Conservation (phyloP, 2,329 filamentous ascomycete species). For the Penicillium vulpinum region DNA sequence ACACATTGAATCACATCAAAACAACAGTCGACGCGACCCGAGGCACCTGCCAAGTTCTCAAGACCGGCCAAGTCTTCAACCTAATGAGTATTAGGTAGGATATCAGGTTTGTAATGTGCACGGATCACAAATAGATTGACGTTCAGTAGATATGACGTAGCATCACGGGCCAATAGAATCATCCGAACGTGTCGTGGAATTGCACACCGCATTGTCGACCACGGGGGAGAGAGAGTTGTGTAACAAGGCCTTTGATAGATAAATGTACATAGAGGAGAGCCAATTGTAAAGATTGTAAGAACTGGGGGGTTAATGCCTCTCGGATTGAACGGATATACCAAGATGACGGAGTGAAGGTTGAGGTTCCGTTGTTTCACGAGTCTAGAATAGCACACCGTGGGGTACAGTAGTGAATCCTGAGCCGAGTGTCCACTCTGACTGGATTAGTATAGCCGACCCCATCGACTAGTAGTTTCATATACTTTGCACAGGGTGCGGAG, state of each 20-base stretch:
- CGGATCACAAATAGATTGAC: conserved; percentile 3
- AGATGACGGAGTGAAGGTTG: not conserved
- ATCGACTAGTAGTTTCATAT: conserved; percentile 19
- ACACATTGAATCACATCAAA: not conserved
- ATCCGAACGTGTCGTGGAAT: not conserved
- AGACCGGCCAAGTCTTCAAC: not conserved
- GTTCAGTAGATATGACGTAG: conserved; percentile 21
- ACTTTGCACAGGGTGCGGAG: not conserved
- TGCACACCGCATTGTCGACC: not conserved
- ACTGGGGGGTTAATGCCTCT: not conserved
- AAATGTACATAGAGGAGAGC: not conserved
- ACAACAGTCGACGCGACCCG: not conserved
- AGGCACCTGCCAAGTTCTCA: not conserved
- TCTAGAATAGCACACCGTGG: conserved; percentile 22
- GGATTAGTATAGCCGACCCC: conserved; percentile 8
- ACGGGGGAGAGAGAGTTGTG: not conserved
- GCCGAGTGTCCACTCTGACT: conserved; percentile 10
- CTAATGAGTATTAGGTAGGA: not conserved
- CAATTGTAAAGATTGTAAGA: not conserved
- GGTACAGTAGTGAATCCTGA: conserved; percentile 13
- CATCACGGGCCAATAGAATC: conserved; percentile 14
- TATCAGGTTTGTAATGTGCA: conserved; percentile 9
- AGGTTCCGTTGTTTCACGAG: conserved; percentile 11
- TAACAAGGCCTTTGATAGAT: not conserved
- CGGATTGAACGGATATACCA: not conserved